Percentiles rank a stretch among this genome's conserved stretches.
These are phyloP conservation scores for Cystobasidium sp. DNA, from an alignment of 1,284 basidiomycete species.

Conservation along the genomic window DNA sequence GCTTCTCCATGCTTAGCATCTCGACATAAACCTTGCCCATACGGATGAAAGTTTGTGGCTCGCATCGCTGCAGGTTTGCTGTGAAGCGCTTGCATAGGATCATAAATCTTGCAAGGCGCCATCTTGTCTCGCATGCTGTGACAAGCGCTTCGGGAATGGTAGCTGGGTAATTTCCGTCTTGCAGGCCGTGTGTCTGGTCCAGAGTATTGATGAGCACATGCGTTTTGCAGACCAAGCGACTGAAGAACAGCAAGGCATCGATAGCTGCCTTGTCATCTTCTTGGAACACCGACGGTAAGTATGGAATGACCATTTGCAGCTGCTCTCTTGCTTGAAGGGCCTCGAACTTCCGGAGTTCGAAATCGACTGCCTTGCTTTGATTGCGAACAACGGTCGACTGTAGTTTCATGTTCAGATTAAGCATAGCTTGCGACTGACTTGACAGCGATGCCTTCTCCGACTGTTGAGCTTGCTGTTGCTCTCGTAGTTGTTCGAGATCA, in stretches of 20 bases:
- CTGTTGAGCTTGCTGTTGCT: constrained; percentile 81
- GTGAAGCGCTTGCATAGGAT: constrained; percentile 85
- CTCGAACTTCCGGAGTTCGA: constrained; percentile 82
- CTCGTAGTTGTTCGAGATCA: constrained; percentile 78
- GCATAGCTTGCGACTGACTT: constrained; percentile 77
- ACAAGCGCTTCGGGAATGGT: constrained; percentile 78
- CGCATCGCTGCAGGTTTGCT: constrained; percentile 74
- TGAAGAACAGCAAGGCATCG: constrained; percentile 86
- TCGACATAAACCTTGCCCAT: constrained; percentile 83
- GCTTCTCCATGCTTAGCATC: constrained; percentile 82
- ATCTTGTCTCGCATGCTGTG: constrained; percentile 86
- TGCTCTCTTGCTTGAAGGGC: constrained; percentile 78
- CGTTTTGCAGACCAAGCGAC: constrained; percentile 78
- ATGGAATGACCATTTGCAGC: constrained; percentile 69
- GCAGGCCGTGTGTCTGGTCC: constrained; percentile 77
- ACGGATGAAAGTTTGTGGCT: constrained; percentile 79
- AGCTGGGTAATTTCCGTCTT: constrained; percentile 73
- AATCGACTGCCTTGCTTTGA: constrained; percentile 82
- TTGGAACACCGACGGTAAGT: constrained; percentile 80
- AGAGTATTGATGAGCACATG: constrained; percentile 81
- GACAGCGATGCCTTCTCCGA: constrained; percentile 72
- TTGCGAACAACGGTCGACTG: constrained; percentile 86
- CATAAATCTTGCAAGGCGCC: constrained; percentile 75
- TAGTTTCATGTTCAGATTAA: constrained; percentile 88
- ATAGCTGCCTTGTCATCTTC: constrained; percentile 82